Evolutionary conservation across 2,329 filamentous ascomycete genomes (phyloP), one percentile per base, ranked within the genome.

Genomic region (Cladosporium sp.): DNA sequence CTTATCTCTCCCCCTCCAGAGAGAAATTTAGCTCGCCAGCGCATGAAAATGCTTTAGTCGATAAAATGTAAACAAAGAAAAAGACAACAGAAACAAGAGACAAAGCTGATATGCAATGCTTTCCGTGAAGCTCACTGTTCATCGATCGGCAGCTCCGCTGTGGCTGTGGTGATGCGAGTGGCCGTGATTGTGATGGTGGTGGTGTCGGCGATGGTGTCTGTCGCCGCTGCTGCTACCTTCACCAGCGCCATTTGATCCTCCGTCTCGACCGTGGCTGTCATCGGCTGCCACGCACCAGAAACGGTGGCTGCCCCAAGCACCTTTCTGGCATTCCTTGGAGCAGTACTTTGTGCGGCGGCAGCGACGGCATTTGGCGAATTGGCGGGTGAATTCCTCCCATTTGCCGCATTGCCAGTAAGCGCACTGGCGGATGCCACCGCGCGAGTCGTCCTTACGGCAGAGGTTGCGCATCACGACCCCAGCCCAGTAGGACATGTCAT

Each of bases 261-360:
- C 57, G 42, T 64, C 65, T 32, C 56, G 56, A 22, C 62, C 61
- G 34, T 64, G 59, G 44, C 62, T 57, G 24, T 70, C 68, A 56
- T 82, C 81, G 15, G 89, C 89, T 59, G 88, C 87, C 58, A 94
- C 88, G 73, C 94, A 99, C 94, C 94, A 99, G 76, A 97, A 95
- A 60, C 94, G 87, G 73, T 99, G 94, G 75, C 91, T 97, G 25
- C 94, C 91, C 94, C 94, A 99, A 9, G 94, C 95, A 66, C 90
- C 95, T 80, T 97, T 97, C 77, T 99, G 94, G 75, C 94, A 99
- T 74, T 99, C 94, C 76, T 99, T 99, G 83, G 92, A 97, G 85
- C 94, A 99, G 62, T 71, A 71, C 55, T 99, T 99, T 61, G 94
- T 99, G 64, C 94, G 86, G 66, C 94, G 86, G 77, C 94, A 99